Conservation (phyloP, 345 rosid species). For the Syzygium aqueum region DNA sequence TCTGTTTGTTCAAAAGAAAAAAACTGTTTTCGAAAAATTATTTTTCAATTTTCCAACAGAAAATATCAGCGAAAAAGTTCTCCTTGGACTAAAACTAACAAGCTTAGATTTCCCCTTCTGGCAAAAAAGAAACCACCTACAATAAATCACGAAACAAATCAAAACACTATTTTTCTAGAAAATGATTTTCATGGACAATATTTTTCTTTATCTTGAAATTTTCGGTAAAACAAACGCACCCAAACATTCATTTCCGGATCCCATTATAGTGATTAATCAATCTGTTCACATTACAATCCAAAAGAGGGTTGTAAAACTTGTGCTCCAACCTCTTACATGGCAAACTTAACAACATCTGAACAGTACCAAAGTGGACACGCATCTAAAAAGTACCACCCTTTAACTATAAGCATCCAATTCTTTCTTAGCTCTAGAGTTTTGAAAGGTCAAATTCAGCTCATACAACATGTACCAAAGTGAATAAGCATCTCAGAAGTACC, state of each 20-base stretch:
- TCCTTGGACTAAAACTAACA: neutral
- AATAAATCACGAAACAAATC: neutral
- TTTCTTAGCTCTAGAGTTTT: neutral
- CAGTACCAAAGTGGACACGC: neutral
- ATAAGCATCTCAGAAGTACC: neutral
- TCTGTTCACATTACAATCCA: neutral
- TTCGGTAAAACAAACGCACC: neutral
- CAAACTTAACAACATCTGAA: neutral
- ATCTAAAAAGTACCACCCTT: neutral
- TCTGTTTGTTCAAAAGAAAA: neutral
- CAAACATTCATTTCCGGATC: neutral
- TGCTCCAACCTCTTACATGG: neutral
- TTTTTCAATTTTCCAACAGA: too few relatives aligned
- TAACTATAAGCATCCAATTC: neutral
- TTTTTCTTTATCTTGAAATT: neutral
- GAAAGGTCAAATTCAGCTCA: neutral
- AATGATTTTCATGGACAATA: neutral
- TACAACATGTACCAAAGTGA: neutral
- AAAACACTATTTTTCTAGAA: too few relatives aligned
- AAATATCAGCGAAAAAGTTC: too few relatives aligned
- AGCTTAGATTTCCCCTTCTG: too few relatives aligned
- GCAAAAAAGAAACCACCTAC: neutral
- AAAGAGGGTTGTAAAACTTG: neutral
- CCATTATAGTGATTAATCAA: neutral
- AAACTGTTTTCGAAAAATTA: neutral